Evolutionary conservation across 495 filamentous ascomycete species (phyloP).

Genomic region (Recurvomyces mirabilis): DNA sequence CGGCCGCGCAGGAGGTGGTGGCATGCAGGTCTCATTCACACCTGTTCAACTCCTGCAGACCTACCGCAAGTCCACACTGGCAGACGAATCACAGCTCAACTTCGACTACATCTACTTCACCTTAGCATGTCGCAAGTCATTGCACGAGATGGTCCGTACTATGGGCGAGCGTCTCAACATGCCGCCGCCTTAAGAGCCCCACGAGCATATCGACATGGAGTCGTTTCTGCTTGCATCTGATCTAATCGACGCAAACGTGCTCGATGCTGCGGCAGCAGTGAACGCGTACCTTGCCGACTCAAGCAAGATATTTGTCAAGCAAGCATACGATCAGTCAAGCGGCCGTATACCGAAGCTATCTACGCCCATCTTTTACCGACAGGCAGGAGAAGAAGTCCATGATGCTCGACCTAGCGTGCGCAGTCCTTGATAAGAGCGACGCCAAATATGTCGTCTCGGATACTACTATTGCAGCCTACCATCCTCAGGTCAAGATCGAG

Average conservation of each 20-base stretch:
- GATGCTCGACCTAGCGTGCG: neutral
- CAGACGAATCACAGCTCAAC: constrained; percentile 2
- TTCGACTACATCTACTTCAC: constrained; percentile 4
- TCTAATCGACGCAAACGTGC: neutral
- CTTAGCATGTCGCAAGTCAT: neutral
- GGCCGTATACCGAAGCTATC: constrained; percentile 4
- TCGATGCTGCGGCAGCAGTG: neutral
- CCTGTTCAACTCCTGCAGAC: neutral
- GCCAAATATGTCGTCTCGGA: constrained; percentile 3
- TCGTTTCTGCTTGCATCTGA: neutral
- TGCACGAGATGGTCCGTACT: neutral
- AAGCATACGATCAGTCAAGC: constrained; percentile 10
- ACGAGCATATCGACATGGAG: neutral
- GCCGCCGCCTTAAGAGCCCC: neutral
- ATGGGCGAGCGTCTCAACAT: neutral
- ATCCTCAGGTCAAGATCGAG: neutral
- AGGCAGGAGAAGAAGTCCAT: neutral
- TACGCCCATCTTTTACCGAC: neutral
- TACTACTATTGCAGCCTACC: neutral
- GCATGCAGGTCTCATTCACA: neutral
- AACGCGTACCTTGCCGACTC: neutral
- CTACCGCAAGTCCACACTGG: neutral
- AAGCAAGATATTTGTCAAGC: constrained; percentile 2
- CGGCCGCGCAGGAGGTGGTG: neutral
- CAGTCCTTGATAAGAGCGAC: constrained; percentile 1